These are phyloP conservation scores for Acanthamoeba sp. DNA, from an alignment of 208 protist genomes.

Conservation along the genomic window DNA sequence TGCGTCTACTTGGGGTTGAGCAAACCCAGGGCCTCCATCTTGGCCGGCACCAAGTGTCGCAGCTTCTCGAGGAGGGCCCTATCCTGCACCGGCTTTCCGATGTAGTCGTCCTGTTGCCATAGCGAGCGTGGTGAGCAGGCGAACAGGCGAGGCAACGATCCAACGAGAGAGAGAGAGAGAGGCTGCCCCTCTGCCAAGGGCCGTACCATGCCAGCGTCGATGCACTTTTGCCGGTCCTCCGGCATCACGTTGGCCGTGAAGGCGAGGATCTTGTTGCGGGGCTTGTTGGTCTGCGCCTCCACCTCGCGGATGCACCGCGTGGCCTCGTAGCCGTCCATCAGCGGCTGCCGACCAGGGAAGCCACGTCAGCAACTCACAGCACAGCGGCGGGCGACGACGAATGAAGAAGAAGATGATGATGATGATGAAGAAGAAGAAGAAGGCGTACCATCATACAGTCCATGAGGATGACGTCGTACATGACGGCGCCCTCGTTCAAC, in stretches of 20 bases:
- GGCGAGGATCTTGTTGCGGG: slow-evolving; percentile 40
- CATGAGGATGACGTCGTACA: slow-evolving; percentile 68
- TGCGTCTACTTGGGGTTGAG: background rate
- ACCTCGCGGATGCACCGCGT: slow-evolving; percentile 27
- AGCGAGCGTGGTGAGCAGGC: background rate
- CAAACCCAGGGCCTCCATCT: background rate
- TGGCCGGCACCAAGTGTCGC: background rate
- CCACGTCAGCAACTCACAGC: background rate
- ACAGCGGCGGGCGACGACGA: no score
- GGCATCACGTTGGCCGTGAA: slow-evolving; percentile 50
- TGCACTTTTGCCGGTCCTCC: slow-evolving; percentile 58
- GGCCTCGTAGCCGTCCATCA: slow-evolving; percentile 67
- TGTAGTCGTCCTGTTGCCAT: slow-evolving; percentile 12
- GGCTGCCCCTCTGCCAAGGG: no score
- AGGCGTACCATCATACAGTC: slow-evolving; percentile 58
- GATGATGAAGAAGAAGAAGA: background rate
- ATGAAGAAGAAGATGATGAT: background rate
- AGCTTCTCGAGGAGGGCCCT: slow-evolving; percentile 57
- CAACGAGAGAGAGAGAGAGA: background rate
- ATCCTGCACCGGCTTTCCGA: slow-evolving; percentile 28
- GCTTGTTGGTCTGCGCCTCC: slow-evolving; percentile 46
- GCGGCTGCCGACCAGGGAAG: background rate
- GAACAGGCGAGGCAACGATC: background rate
- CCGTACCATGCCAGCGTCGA: slow-evolving; percentile 41
- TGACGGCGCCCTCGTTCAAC: slow-evolving; percentile 46